Evolutionary conservation across 2,329 filamentous ascomycete species (phyloP), one percentile per base, ranked within the genome.

Genomic region (Dothistroma septosporum): DNA sequence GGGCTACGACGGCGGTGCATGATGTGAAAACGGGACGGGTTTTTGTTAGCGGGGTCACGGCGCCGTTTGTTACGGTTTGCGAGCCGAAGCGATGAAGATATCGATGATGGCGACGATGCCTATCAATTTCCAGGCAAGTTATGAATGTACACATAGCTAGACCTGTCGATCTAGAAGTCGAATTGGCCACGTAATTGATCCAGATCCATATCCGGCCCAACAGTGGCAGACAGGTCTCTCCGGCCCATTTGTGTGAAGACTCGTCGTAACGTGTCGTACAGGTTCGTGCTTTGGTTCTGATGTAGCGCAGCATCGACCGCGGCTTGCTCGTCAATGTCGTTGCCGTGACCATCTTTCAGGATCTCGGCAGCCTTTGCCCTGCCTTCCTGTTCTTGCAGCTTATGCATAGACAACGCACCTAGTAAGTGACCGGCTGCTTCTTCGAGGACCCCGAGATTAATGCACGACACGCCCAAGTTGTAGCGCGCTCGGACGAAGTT

Each of bases 401-500:
- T 92, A 81, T 99, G 94, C 92, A 99, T 97, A 58, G 89, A 88
- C 54, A 99, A 82, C 0, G 94, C 93, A 2, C 92, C 91, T 14
- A 99, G 84, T 60, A 99, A 84, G 77, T 99, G 94, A 62, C 91
- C 89, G 1, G 94, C 94, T 0, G 94, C 94, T 78, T 97, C 91
- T 16, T 90, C 88, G 74, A 92, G 92, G 76, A 93, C 97, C 58
- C 92, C 92, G 68, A 97, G 96, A 77, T 97, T 97, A 76, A 97
- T 97, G 76, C 93, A 97, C 61, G 87, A 91, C 11, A 97, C 94
- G 50, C 94, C 94, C 1, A 99, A 85, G 76, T 99, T 99, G 80
- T 99, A 99, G 49, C 94, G 85, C 2, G 94, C 94, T 61, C 94
- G 90, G 19, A 99, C 95, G 73, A 99, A 99, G 79, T 99, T 99